These are phyloP conservation scores for Gynandropsis gynandra DNA, from an alignment of 345 rosid species.

Conservation along the genomic window DNA sequence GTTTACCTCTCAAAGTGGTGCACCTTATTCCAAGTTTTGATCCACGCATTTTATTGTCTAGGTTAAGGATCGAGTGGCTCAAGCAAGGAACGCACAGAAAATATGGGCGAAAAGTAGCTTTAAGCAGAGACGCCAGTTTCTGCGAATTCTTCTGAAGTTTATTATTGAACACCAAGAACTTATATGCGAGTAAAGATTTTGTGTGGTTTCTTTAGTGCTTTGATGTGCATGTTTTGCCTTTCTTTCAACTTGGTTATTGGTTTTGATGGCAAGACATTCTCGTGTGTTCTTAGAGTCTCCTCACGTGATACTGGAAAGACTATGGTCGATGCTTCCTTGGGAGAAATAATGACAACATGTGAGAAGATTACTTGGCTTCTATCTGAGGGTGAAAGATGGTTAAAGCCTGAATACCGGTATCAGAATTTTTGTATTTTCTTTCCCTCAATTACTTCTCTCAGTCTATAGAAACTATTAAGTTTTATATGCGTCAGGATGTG, in stretches of 20 bases:
- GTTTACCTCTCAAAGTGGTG: neutral
- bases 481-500: too few relatives aligned
- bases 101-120: constrained; percentile 88
- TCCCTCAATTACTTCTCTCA: neutral
- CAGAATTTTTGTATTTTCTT: constrained; percentile 7
- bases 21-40: constrained; percentile 17
- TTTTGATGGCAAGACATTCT: constrained; percentile 2
- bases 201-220: constrained; percentile 12
- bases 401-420: constrained; percentile 88
- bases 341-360: constrained; percentile 99
- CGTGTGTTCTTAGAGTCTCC: constrained; percentile 52
- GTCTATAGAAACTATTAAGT: too few relatives aligned
- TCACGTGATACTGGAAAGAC: constrained; percentile 99
- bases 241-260: neutral
- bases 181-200: constrained; percentile 80
- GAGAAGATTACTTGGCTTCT: constrained; percentile 99
- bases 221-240: constrained; percentile 4
- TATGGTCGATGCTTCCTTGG: constrained; percentile 95
- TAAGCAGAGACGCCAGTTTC: constrained; percentile 88
- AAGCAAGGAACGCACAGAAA: constrained; percentile 90
- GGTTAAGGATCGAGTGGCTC: constrained; percentile 73
- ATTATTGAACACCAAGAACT: constrained; percentile 89
- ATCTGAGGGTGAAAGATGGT: constrained; percentile 95
- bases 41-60: constrained; percentile 25
- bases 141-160: constrained; percentile 83